These are phyloP conservation scores for Fraxinus excelsior DNA, from an alignment of 257 asterid species.

Conservation along the genomic window DNA sequence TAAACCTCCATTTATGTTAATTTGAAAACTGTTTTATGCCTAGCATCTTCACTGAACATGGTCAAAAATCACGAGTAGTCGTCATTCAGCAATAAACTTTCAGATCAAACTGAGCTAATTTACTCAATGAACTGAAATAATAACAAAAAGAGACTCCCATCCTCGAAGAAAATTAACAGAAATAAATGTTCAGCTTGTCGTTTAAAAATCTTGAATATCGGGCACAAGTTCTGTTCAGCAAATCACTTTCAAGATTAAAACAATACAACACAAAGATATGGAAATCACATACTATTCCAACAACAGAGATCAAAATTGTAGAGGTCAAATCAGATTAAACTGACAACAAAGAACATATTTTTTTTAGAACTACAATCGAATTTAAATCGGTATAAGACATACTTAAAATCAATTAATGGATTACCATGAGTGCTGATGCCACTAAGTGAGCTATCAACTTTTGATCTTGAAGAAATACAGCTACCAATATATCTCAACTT, in stretches of 20 bases:
- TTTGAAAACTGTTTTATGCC: no score
- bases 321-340: conserved; percentile 1
- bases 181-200: neutral
- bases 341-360: neutral
- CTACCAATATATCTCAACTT: conserved; percentile 73
- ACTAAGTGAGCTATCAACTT: conserved; percentile 89
- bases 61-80: neutral
- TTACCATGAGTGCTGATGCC: conserved; percentile 91
- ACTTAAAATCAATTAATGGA: neutral
- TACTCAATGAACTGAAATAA: conserved; percentile 1
- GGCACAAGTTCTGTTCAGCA: conserved; percentile 1
- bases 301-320: neutral
- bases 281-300: conserved; percentile 24
- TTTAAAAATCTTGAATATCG: conserved; percentile 10
- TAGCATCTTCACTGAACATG: neutral
- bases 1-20: neutral
- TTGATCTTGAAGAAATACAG: conserved; percentile 97
- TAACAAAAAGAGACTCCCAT: neutral
- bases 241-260: conserved; percentile 9
- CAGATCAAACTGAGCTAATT: neutral
- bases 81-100: neutral
- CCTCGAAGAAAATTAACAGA: neutral
- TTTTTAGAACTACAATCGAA: neutral
- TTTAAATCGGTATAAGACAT: conserved; percentile 11
- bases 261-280: conserved; percentile 1